These are phyloP conservation scores for Canavalia gladiata DNA, from an alignment of 306 rosid genomes.

Conservation along the genomic window DNA sequence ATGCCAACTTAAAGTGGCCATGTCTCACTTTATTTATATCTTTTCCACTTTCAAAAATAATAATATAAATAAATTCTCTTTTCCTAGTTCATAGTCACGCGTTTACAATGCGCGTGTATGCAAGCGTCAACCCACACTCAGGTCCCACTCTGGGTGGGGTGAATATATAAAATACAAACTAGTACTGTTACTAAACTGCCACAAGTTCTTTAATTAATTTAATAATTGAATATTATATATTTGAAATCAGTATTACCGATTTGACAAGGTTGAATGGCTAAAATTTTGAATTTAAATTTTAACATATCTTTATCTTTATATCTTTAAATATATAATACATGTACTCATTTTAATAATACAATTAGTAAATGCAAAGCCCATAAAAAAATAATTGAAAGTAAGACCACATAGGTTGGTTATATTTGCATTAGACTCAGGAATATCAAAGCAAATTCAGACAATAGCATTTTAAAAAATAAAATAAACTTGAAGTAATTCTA, in stretches of 20 bases:
- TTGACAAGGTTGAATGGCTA: not conserved
- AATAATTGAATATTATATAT: not conserved
- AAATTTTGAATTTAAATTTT: slow-evolving; percentile 16
- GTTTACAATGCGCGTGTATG: slow-evolving; percentile 19
- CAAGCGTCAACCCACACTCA: not conserved
- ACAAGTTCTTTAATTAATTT: not conserved
- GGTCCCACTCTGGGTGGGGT: slow-evolving; percentile 39
- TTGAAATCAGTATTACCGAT: not conserved
- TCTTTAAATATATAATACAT: not conserved
- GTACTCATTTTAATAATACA: not conserved
- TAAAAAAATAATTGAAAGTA: not conserved
- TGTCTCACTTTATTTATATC: slow-evolving; percentile 50
- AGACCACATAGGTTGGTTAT: slow-evolving; percentile 11
- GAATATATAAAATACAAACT: slow-evolving; percentile 13
- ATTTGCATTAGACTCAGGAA: slow-evolving; percentile 4
- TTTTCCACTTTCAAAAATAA: slow-evolving; percentile 32
- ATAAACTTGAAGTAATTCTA: not conserved
- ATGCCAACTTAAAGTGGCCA: slow-evolving; percentile 50
- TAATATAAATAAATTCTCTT: slow-evolving; percentile 25
- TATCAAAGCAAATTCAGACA: slow-evolving; percentile 11
- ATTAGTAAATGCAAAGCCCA: not conserved
- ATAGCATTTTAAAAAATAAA: not conserved
- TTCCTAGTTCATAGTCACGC: not conserved
- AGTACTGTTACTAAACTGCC: not conserved
- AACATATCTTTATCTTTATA: not conserved